Percentiles rank a stretch among this genome's conserved stretches.
Conservation (phyloP, 2,329 filamentous ascomycete genomes). For the Cadophora sp. region DNA sequence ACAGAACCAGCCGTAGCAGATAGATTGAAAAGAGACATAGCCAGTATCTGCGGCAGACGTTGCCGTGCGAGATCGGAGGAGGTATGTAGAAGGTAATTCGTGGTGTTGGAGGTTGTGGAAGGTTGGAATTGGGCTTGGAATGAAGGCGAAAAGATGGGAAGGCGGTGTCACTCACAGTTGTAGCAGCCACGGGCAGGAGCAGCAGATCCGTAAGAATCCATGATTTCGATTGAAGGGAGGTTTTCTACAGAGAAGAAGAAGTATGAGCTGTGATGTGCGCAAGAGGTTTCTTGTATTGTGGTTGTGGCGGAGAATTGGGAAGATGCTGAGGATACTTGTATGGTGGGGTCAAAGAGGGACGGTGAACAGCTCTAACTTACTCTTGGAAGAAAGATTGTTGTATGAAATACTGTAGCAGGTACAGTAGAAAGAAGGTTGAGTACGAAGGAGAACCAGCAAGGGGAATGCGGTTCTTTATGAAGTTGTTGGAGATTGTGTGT, state of each 20-base stretch:
- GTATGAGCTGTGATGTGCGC: constrained; percentile 16
- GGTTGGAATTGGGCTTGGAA: constrained; percentile 24
- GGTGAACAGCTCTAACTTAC: constrained; percentile 29
- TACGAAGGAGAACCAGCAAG: constrained; percentile 20
- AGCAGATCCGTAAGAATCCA: constrained; percentile 45
- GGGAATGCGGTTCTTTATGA: constrained; percentile 20
- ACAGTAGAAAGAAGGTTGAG: constrained; percentile 26
- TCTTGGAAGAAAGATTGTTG: constrained; percentile 12
- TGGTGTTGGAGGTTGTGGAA: not conserved
- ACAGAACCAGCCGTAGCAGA: constrained; percentile 14
- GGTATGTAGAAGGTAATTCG: not conserved
- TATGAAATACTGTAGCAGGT: constrained; percentile 23
- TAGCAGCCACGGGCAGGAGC: constrained; percentile 53
- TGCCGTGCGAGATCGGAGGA: not conserved
- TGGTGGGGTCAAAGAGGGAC: constrained; percentile 34
- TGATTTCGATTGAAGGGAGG: constrained; percentile 34
- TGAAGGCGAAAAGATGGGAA: constrained; percentile 25
- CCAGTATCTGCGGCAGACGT: not conserved
- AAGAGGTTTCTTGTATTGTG: not conserved
- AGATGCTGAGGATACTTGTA: constrained; percentile 14
- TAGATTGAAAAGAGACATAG: constrained; percentile 4
- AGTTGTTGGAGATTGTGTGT: constrained; percentile 7
- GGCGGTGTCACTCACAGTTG: constrained; percentile 54
- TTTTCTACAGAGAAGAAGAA: constrained; percentile 26
- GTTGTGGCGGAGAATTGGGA: constrained; percentile 7